Base-by-base conservation (phyloP, 2,329 filamentous ascomycete species). In the Nigrograna mackinnonii region DNA sequence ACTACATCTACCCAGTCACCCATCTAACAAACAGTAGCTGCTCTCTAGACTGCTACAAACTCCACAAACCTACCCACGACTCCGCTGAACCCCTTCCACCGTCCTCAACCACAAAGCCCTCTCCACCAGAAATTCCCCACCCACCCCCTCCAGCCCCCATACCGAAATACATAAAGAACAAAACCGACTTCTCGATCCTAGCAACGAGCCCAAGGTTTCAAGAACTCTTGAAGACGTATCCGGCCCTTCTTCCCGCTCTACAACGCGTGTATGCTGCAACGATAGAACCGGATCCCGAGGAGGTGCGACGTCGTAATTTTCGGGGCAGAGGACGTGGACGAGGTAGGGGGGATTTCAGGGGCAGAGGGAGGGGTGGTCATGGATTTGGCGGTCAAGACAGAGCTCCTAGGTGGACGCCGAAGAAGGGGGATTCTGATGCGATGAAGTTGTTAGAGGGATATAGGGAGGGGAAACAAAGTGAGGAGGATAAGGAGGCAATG, bases 401-500 rank as follows among this genome's bases (percentile, higher is more conserved):
- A 13, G 40, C 47, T n/a, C 44, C 39, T 24, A 55, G 24, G 12
- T 64, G 61, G 61, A 61, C 60, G 21, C 53, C 45, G 26, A 66
- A 64, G 46, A 60, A 59, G 35, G 62, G 61, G 4, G 58, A 63
- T 37, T 51, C 50, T 12, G 54, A 63, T 44, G 64, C 56, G 19
- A 53, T 62, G 56, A 57, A 49, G 28, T 41, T 60, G 44, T 37
- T 65, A 38, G 58, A 54, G 41, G 46, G 47, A 2, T 51, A 59
- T 21, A 50, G 62, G 12, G 50, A 60, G 5, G 63, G 57, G 14
- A 52, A 49, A 14, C 54, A 55, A 5, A 62, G 58, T 2, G 57
- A 60, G 13, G 57, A 60, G 33, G 59, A 64, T 41, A 59, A 66
- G 20, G 68, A 71, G 22, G 71, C 64, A 1, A 60, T 76, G 55